Evolutionary conservation across 805 yeast species (phyloP).

Genomic region (Saturnispora diversa): DNA sequence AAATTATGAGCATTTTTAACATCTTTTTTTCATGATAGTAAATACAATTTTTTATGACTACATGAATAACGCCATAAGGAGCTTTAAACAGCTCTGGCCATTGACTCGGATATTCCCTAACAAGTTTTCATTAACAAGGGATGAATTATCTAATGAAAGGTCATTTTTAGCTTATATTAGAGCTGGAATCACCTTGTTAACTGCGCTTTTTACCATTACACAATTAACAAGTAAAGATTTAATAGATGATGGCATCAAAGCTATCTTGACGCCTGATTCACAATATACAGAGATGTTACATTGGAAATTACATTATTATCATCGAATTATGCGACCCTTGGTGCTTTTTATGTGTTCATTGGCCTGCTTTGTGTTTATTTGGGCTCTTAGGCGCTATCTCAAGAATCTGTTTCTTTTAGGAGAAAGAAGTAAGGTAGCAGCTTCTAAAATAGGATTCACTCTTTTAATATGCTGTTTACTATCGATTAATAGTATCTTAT

Average conservation of each 20-base stretch:
- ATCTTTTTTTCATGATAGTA: too few species aligned
- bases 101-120: conserved; percentile 6
- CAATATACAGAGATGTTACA: not conserved
- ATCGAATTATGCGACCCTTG: not conserved
- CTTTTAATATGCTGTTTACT: conserved; percentile 1
- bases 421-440: conserved; percentile 6
- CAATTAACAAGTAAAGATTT: conserved; percentile 8
- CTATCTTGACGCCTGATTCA: not conserved
- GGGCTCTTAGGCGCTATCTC: conserved; percentile 6
- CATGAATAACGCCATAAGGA: too few species aligned
- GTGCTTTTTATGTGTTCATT: conserved; percentile 4
- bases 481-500: not conserved
- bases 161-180: conserved; percentile 54
- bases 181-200: conserved; percentile 2
- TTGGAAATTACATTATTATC: not conserved
- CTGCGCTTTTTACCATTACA: conserved; percentile 4
- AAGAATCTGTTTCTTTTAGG: conserved; percentile 7
- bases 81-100: conserved; percentile 3
- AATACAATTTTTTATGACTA: too few species aligned
- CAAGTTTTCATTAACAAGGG: conserved; percentile 32
- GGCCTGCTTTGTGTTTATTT: conserved; percentile 5
- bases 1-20: too few species aligned
- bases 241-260: not conserved
- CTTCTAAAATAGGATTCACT: not conserved
- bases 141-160: conserved; percentile 55